A percentile compares a stretch with the other conserved stretches of the same genome.
These are phyloP conservation scores for Colletotrichum sp. DNA, from an alignment of 2,329 filamentous ascomycete species.

Conservation along the genomic window DNA sequence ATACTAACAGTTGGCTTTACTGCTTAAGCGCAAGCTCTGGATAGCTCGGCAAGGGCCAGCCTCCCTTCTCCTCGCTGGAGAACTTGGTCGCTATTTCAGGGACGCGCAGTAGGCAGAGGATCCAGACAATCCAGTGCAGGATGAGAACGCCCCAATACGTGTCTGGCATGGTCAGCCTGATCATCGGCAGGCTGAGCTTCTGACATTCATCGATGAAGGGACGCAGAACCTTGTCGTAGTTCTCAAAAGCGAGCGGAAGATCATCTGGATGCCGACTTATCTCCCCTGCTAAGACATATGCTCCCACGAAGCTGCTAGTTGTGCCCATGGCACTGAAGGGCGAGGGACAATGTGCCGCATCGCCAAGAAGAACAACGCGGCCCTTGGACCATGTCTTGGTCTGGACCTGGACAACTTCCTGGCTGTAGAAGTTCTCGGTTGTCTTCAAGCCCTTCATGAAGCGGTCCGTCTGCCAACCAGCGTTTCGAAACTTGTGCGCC, in stretches of 20 bases:
- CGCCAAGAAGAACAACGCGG: slow-evolving; percentile 50
- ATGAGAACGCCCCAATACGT: slow-evolving; percentile 3
- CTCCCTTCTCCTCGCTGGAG: background rate
- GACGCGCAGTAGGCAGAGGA: background rate
- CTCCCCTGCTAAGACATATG: slow-evolving; percentile 57
- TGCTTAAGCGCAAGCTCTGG: background rate
- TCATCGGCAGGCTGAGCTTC: background rate
- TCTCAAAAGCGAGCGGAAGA: background rate
- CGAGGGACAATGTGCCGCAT: slow-evolving; percentile 51
- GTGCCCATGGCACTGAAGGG: slow-evolving; percentile 52
- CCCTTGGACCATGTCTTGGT: slow-evolving; percentile 35
- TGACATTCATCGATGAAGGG: slow-evolving; percentile 13
- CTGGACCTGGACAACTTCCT: slow-evolving; percentile 45
- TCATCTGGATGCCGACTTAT: slow-evolving; percentile 28
- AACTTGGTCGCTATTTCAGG: background rate
- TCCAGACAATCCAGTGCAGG: slow-evolving; percentile 3
- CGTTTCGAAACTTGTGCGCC: slow-evolving; percentile 33
- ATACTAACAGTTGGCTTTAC: background rate
- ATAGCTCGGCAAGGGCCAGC: background rate
- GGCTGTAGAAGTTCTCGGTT: slow-evolving; percentile 46
- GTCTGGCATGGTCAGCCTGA: background rate
- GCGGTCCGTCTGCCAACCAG: slow-evolving; percentile 43
- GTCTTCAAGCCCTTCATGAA: slow-evolving; percentile 32
- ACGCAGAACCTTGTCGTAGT: slow-evolving; percentile 6
- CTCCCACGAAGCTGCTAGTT: slow-evolving; percentile 44